These are phyloP conservation scores for Eucalyptus dawsonii DNA, from an alignment of 345 rosid species.

Conservation along the genomic window DNA sequence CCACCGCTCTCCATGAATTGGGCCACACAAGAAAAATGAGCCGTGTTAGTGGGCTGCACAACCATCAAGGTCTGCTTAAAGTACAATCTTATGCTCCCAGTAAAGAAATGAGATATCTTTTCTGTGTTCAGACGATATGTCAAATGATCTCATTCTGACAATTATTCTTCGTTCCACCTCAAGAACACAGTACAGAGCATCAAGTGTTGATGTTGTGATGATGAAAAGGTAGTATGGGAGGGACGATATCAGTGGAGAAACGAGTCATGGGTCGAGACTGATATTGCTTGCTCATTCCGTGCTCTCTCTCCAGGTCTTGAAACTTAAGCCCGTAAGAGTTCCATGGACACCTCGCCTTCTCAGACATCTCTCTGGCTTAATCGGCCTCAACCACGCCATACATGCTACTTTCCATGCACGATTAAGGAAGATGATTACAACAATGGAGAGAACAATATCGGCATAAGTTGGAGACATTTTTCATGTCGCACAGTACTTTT, in stretches of 20 bases:
- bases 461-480: not conserved
- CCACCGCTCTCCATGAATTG: not conserved
- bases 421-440: not conserved
- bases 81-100: not conserved
- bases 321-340: constrained; percentile 13
- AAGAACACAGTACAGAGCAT: constrained; percentile 1
- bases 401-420: constrained; percentile 11
- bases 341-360: constrained; percentile 33
- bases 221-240: constrained; percentile 22
- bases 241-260: constrained; percentile 14
- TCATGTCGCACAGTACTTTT: not conserved
- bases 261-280: constrained; percentile 7
- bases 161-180: not conserved
- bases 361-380: constrained; percentile 25
- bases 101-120: not conserved
- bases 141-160: not conserved
- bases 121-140: not conserved
- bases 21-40: not conserved
- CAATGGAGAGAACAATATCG: not conserved
- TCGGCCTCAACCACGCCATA: constrained; percentile 39
- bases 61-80: not conserved
- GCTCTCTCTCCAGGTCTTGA: constrained; percentile 28
- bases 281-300: not conserved
- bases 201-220: constrained; percentile 5
- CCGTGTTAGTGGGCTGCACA: not conserved